phyloP scores from a whole-genome alignment of 2,329 filamentous ascomycete genomes.

The Clonostachys byssicola region DNA sequence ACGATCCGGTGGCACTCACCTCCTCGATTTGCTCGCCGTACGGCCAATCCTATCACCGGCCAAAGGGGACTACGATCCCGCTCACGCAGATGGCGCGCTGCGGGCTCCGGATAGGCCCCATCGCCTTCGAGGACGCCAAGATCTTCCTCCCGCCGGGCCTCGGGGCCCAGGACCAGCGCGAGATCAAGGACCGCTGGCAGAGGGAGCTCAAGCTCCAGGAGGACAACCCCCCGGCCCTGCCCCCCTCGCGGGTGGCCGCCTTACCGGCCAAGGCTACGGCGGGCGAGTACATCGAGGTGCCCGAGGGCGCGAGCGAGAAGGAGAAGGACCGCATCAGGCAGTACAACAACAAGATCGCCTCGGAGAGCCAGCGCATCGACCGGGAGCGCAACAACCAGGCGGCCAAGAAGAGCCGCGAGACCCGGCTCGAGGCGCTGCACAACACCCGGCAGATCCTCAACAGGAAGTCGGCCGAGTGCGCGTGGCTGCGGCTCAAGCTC shows the following conservation, averaged over 20 bases:
- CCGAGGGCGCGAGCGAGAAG: slow-evolving; percentile 5
- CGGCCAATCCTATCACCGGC: too few relatives aligned
- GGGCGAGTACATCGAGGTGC: slow-evolving; percentile 9
- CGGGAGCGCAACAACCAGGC: slow-evolving; percentile 28
- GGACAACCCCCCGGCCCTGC: slow-evolving; percentile 17
- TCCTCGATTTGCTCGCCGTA: too few relatives aligned
- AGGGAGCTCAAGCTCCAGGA: slow-evolving; percentile 12
- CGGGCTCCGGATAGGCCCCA: slow-evolving; percentile 7
- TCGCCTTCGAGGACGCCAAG: slow-evolving; percentile 9
- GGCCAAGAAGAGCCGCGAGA: slow-evolving; percentile 26
- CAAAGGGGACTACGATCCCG: too few relatives aligned
- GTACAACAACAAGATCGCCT: slow-evolving; percentile 17
- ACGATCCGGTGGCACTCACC: too few relatives aligned
- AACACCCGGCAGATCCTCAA: slow-evolving; percentile 13
- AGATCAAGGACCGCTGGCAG: slow-evolving; percentile 10
- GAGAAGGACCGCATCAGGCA: slow-evolving; percentile 1
- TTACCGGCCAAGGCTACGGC: slow-evolving; percentile 17
- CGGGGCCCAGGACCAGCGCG: slow-evolving; percentile 6
- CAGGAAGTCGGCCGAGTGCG: slow-evolving; percentile 13
- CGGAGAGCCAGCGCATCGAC: slow-evolving; percentile 13
- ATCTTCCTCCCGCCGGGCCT: slow-evolving; percentile 12
- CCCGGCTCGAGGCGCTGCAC: slow-evolving; percentile 17
- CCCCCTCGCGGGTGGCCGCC: slow-evolving; percentile 13
- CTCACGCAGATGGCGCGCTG: background rate
- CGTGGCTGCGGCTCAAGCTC: slow-evolving; percentile 18